Evolutionary conservation across 1,139 yeast genomes (phyloP).

Genomic region (Pichia norvegensis): DNA sequence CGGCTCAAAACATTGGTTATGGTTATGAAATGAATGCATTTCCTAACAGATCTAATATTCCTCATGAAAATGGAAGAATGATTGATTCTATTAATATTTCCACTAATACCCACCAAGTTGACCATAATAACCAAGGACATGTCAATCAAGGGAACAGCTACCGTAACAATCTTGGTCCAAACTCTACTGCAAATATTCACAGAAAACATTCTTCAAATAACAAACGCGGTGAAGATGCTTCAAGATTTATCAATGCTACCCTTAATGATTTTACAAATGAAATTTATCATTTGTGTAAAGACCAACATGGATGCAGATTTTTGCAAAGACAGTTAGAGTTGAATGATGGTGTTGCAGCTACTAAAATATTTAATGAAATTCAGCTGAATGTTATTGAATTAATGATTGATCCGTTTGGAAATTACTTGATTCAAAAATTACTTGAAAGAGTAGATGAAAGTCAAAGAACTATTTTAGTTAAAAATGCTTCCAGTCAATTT

Average conservation of each 20-base stretch:
- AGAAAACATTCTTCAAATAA: constrained; percentile 28
- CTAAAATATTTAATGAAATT: constrained; percentile 73
- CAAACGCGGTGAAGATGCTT: constrained; percentile 37
- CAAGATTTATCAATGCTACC: constrained; percentile 34
- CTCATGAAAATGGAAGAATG: not conserved
- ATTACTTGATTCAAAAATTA: constrained; percentile 83
- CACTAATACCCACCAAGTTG: not conserved
- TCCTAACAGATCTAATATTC: not conserved
- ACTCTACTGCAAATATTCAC: constrained; percentile 28
- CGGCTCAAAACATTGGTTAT: not conserved
- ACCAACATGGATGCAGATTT: constrained; percentile 57
- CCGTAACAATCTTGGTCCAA: constrained; percentile 18
- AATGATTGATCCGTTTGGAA: constrained; percentile 97
- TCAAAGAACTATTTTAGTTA: constrained; percentile 65
- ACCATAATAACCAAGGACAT: constrained; percentile 3
- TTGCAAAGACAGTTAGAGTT: constrained; percentile 48
- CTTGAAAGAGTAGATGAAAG: constrained; percentile 63
- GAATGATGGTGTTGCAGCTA: constrained; percentile 39
- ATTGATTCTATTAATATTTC: not conserved
- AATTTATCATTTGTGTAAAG: constrained; percentile 46
- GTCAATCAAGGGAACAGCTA: constrained; percentile 7
- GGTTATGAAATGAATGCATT: not conserved
- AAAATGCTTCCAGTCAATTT: constrained; percentile 66
- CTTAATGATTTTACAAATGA: constrained; percentile 49
- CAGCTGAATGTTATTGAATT: constrained; percentile 71